Evolutionary conservation across 257 asterid species (phyloP).

Genomic region (Apocynum venetum): DNA sequence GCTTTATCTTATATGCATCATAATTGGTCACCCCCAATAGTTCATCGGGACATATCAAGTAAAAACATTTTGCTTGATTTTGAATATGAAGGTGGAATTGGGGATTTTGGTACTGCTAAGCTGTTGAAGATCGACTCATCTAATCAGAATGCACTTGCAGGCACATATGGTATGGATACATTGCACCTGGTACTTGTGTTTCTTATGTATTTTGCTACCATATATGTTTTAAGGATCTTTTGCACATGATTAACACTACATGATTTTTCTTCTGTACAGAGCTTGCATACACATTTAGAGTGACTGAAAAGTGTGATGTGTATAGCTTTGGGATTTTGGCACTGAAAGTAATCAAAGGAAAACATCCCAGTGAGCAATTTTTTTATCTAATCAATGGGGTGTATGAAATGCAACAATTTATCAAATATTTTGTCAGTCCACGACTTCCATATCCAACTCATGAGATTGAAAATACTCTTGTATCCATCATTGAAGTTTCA

Average conservation of each 20-base stretch:
- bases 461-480: conserved; percentile 8
- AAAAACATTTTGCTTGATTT: conserved; percentile 31
- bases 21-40: conserved; percentile 31
- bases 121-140: conserved; percentile 19
- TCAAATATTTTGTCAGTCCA: conserved; percentile 16
- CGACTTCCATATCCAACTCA: conserved; percentile 10
- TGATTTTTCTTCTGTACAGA: conserved; percentile 4
- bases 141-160: conserved; percentile 26
- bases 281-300: conserved; percentile 26
- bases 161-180: conserved; percentile 33
- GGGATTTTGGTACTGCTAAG: conserved; percentile 33
- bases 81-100: conserved; percentile 13
- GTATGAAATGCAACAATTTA: neutral
- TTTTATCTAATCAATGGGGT: neutral
- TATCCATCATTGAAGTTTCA: conserved; percentile 13
- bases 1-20: conserved; percentile 40
- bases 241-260: no score
- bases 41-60: conserved; percentile 39
- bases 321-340: conserved; percentile 36
- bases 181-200: neutral
- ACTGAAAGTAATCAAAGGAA: conserved; percentile 29
- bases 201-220: no score
- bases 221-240: no score
- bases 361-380: conserved; percentile 23
- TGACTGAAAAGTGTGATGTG: conserved; percentile 27